These are phyloP conservation scores for Phytophthora tubulina DNA, from an alignment of 352 stramenopile genomes.

Conservation along the genomic window DNA sequence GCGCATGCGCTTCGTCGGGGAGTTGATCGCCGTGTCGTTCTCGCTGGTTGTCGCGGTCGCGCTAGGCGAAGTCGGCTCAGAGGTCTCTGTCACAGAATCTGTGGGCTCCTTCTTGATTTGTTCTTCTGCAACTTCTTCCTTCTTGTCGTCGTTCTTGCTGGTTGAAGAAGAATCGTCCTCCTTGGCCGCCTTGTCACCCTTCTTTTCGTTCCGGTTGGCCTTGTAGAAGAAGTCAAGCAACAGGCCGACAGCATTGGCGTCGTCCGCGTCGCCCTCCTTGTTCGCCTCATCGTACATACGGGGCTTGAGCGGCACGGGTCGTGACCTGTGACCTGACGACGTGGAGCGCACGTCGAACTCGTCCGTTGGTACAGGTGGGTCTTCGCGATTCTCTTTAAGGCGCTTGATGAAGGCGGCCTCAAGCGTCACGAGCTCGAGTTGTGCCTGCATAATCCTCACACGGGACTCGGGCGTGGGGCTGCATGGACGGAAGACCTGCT, in stretches of 20 bases:
- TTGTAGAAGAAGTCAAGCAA: constrained; percentile 88
- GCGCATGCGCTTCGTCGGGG: constrained; percentile 81
- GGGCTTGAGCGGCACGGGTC: constrained; percentile 39
- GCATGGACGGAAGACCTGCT: constrained; percentile 88
- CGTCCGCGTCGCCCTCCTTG: constrained; percentile 54
- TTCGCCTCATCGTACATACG: constrained; percentile 27
- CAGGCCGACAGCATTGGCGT: constrained; percentile 74
- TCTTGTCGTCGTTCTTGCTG: constrained; percentile 9
- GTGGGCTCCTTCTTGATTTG: constrained; percentile 46
- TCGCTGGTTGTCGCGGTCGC: constrained; percentile 31
- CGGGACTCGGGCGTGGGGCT: constrained; percentile 71
- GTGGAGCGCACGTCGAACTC: constrained; percentile 52
- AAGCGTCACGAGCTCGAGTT: constrained; percentile 75
- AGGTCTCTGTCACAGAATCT: constrained; percentile 20
- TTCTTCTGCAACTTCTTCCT: constrained; percentile 27
- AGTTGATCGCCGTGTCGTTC: constrained; percentile 59
- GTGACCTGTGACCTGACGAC: constrained; percentile 31
- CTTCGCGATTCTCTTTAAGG: constrained; percentile 84
- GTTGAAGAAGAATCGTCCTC: not conserved
- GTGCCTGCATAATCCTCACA: constrained; percentile 76
- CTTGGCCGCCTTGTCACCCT: constrained; percentile 29
- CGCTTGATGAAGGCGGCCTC: constrained; percentile 83
- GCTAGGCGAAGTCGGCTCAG: constrained; percentile 21
- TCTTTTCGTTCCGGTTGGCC: constrained; percentile 72
- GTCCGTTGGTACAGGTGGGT: constrained; percentile 60